Evolutionary conservation across 2,329 filamentous ascomycete genomes (phyloP).

Genomic region (Amphichorda felina): DNA sequence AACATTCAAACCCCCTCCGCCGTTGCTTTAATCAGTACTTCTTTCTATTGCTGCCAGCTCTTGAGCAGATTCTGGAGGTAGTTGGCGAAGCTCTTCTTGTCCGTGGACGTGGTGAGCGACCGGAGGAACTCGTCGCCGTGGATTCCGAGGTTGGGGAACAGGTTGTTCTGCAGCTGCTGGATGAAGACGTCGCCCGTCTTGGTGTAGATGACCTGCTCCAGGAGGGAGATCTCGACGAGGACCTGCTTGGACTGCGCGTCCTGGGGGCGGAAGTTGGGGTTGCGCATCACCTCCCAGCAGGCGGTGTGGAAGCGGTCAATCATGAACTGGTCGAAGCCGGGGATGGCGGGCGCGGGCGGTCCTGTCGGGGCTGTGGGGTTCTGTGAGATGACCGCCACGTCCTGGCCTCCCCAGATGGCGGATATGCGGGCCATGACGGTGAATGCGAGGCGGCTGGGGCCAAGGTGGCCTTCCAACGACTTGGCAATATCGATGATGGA

Average conservation of each 20-base stretch:
- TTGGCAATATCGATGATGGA: constrained; percentile 78
- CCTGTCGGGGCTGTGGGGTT: constrained; percentile 37
- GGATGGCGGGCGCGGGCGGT: constrained; percentile 48
- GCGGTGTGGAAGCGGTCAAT: constrained; percentile 79
- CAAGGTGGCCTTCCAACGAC: constrained; percentile 54
- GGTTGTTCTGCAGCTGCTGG: constrained; percentile 48
- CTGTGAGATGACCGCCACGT: constrained; percentile 47
- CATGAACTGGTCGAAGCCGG: constrained; percentile 87
- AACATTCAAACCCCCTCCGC: too few species aligned
- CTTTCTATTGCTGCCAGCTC: constrained; percentile 18
- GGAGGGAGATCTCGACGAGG: constrained; percentile 70
- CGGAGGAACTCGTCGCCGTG: constrained; percentile 48
- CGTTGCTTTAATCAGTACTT: too few species aligned
- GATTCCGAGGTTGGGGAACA: constrained; percentile 55
- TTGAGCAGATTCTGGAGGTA: constrained; percentile 52
- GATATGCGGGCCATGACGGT: constrained; percentile 75
- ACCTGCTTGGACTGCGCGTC: constrained; percentile 87
- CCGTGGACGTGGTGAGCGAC: constrained; percentile 43
- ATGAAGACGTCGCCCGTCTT: constrained; percentile 83
- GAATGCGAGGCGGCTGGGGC: constrained; percentile 61
- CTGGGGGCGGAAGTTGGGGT: constrained; percentile 63
- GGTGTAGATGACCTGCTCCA: constrained; percentile 82
- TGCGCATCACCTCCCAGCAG: constrained; percentile 79
- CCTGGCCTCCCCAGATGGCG: constrained; percentile 79
- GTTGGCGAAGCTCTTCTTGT: constrained; percentile 49